Conservation (phyloP, 768 basidiomycete species). For the Pholiota conissans region DNA sequence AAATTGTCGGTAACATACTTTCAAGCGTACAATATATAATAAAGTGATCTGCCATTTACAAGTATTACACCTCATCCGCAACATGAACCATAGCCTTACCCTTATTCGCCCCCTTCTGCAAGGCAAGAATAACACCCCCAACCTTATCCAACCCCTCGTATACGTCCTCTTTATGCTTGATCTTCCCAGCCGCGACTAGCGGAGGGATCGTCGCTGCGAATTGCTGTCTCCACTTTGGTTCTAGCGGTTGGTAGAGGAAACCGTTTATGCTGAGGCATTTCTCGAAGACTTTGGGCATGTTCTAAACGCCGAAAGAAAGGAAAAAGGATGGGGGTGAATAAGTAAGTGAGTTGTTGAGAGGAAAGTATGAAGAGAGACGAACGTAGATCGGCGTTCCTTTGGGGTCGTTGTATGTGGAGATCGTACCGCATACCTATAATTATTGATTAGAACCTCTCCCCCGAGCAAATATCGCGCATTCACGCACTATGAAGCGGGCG, state of each 20-base stretch:
- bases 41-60: no score
- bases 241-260: slow-evolving; percentile 32
- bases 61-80: no score
- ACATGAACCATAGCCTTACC: slow-evolving; percentile 36
- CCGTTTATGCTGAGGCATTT: slow-evolving; percentile 40
- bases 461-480: no score
- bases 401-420: slow-evolving; percentile 35
- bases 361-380: not conserved
- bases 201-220: slow-evolving; percentile 43
- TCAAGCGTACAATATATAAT: no score
- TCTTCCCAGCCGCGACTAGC: slow-evolving; percentile 41
- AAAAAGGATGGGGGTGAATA: no score
- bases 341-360: no score
- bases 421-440: slow-evolving; percentile 42
- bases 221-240: slow-evolving; percentile 33
- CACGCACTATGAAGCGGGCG: slow-evolving; percentile 52
- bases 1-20: no score
- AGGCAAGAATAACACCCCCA: slow-evolving; percentile 32
- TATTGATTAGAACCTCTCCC: no score
- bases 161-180: slow-evolving; percentile 48
- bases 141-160: slow-evolving; percentile 41
- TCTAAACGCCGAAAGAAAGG: no score
- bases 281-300: slow-evolving; percentile 35
- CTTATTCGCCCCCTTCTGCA: slow-evolving; percentile 35
- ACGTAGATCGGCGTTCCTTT: slow-evolving; percentile 26